Percentiles rank a stretch among this genome's conserved stretches.
phyloP scores from a whole-genome alignment of 495 filamentous ascomycete genomes.

The Xylaria cubensis region DNA sequence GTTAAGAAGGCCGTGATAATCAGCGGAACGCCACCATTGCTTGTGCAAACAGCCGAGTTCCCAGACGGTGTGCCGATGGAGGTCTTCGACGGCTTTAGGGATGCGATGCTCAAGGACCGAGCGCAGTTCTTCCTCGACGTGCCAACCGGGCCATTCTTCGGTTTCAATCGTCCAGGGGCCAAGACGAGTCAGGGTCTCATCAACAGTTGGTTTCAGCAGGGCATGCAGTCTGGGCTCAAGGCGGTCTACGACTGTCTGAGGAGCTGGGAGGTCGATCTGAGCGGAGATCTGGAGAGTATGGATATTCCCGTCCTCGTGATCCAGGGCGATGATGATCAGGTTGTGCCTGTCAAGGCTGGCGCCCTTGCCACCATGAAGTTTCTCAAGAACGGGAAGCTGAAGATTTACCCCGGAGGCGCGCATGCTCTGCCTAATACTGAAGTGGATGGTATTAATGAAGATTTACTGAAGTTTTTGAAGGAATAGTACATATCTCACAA shows the following conservation, averaged over 20 bases:
- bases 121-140: conserved; percentile 7
- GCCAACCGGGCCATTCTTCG: neutral
- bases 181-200: neutral
- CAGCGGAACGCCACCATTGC: neutral
- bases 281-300: neutral
- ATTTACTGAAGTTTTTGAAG: neutral
- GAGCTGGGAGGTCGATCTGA: neutral
- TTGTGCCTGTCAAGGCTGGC: neutral
- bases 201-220: neutral
- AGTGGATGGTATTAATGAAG: neutral
- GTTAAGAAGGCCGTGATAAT: conserved; percentile 2
- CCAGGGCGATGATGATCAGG: neutral
- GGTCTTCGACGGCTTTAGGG: neutral
- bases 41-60: neutral
- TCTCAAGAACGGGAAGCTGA: neutral
- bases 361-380: neutral
- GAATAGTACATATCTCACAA: neutral
- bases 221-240: neutral
- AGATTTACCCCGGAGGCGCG: neutral
- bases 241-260: neutral
- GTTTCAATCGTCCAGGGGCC: neutral
- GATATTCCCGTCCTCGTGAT: neutral
- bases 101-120: neutral
- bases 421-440: neutral
- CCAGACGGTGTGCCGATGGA: neutral